Evolutionary conservation across 345 rosid species (phyloP).

Genomic region (Dipteronia dyeriana): DNA sequence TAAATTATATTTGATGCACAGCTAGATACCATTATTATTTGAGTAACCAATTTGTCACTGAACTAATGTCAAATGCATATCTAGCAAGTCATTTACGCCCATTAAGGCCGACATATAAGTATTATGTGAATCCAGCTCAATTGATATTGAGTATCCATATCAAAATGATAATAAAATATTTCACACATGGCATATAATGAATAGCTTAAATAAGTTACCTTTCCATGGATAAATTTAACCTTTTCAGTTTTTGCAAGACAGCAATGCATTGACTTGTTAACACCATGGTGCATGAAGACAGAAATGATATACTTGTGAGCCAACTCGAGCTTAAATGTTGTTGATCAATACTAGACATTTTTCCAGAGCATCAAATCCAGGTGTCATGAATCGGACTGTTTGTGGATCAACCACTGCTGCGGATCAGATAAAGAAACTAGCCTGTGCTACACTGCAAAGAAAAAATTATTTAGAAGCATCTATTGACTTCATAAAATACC

Average conservation of each 20-base stretch:
- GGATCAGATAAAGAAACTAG: neutral
- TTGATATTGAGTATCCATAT: neutral
- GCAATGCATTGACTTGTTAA: constrained; percentile 1
- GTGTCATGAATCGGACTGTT: neutral
- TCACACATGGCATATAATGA: neutral
- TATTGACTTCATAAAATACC: neutral
- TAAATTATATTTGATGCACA: too few species aligned
- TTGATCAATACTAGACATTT: neutral
- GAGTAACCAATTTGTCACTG: neutral
- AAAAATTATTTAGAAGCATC: neutral
- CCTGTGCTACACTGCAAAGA: neutral
- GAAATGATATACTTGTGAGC: neutral
- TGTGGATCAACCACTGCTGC: neutral
- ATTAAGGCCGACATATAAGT: neutral
- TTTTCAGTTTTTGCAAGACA: neutral
- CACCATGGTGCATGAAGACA: neutral
- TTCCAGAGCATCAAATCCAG: neutral
- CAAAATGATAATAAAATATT: neutral
- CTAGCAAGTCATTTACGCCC: neutral
- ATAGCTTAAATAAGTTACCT: constrained; percentile 16
- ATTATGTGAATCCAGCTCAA: neutral
- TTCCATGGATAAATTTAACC: neutral
- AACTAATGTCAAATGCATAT: neutral
- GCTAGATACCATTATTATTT: neutral
- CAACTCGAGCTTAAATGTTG: neutral